These are phyloP conservation scores for Cordia subcordata DNA, from an alignment of 257 asterid species.

Conservation along the genomic window DNA sequence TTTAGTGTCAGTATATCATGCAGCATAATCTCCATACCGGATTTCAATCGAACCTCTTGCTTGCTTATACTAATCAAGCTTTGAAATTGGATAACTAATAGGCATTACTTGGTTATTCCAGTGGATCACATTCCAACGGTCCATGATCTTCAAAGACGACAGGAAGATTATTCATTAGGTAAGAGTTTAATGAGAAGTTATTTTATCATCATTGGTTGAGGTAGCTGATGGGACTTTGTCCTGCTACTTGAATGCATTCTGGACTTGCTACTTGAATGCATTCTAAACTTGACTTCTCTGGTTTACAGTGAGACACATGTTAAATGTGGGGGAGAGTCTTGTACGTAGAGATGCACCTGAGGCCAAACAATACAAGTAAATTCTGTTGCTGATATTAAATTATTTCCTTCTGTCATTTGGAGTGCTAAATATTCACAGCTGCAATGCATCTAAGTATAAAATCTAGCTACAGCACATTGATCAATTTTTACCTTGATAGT, in stretches of 20 bases:
- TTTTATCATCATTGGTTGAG: background rate
- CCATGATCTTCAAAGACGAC: slow-evolving; percentile 44
- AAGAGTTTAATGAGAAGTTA: slow-evolving; percentile 6
- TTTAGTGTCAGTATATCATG: background rate
- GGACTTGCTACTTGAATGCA: slow-evolving; percentile 7
- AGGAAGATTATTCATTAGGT: slow-evolving; percentile 66
- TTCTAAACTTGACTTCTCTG: slow-evolving; percentile 14
- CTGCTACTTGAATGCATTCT: slow-evolving; percentile 8
- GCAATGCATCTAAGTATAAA: background rate
- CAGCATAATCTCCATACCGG: background rate
- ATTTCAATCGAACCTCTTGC: background rate
- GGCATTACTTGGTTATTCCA: slow-evolving; percentile 94
- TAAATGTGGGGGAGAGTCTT: slow-evolving; percentile 62
- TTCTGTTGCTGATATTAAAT: background rate
- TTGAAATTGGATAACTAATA: slow-evolving; percentile 16
- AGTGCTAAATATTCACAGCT: too few species aligned
- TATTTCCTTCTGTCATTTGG: too few species aligned
- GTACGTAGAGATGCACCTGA: slow-evolving; percentile 69
- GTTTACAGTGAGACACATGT: slow-evolving; percentile 68
- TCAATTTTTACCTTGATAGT: too few species aligned
- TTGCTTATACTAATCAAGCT: background rate
- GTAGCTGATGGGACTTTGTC: background rate
- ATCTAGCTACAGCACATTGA: background rate
- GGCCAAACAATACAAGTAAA: slow-evolving; percentile 55
- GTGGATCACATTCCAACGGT: slow-evolving; percentile 78